These are phyloP conservation scores for Fusarium sp. DNA, from an alignment of 2,329 filamentous ascomycete species.

Conservation along the genomic window DNA sequence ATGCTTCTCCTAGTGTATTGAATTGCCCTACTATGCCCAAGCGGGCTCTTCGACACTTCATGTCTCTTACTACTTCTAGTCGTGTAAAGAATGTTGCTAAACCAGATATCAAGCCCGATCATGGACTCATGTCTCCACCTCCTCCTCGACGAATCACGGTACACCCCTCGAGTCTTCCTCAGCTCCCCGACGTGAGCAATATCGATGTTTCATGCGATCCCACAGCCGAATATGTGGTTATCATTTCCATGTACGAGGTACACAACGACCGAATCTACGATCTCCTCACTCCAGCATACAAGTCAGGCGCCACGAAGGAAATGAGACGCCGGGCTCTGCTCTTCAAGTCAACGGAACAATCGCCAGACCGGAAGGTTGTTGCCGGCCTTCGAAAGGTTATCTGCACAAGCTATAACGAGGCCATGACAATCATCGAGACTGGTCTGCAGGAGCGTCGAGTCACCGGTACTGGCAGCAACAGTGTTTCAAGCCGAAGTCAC, in stretches of 20 bases:
- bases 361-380: conserved; percentile 92
- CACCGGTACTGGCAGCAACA: conserved; percentile 92
- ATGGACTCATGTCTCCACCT: conserved; percentile 59
- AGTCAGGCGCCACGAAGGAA: conserved; percentile 73
- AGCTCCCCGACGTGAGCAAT: conserved; percentile 78
- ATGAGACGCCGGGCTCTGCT: conserved; percentile 81
- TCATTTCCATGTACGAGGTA: conserved; percentile 98
- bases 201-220: conserved; percentile 70
- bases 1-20: conserved; percentile 45
- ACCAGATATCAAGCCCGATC: conserved; percentile 60
- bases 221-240: conserved; percentile 82
- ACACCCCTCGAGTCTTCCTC: conserved; percentile 76
- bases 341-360: conserved; percentile 91
- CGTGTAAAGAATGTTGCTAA: conserved; percentile 62
- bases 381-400: conserved; percentile 91
- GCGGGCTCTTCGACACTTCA: conserved; percentile 49
- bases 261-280: conserved; percentile 99
- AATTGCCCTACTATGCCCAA: conserved; percentile 47
- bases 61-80: conserved; percentile 60
- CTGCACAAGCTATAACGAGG: conserved; percentile 84
- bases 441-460: conserved; percentile 88
- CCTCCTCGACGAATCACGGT: conserved; percentile 72
- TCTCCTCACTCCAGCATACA: conserved; percentile 75
- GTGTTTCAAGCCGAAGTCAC: conserved; percentile 89
- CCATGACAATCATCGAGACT: conserved; percentile 88